These are phyloP conservation scores for Micractinium conductrix DNA, from an alignment of 139 green algal species.

Conservation along the genomic window DNA sequence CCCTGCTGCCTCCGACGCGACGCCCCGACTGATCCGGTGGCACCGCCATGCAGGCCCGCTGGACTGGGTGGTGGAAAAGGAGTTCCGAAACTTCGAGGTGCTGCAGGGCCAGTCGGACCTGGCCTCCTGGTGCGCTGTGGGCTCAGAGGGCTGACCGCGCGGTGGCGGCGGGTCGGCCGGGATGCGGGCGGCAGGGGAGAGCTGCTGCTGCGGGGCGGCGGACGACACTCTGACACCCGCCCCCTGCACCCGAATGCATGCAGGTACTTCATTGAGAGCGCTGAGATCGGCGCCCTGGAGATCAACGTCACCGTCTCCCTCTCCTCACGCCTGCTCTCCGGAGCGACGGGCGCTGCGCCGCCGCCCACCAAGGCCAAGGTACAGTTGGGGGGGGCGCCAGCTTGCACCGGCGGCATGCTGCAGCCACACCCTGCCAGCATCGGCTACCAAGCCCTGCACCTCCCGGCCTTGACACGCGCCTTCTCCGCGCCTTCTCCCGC, in stretches of 20 bases:
- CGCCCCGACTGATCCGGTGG: no score
- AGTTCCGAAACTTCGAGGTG: constrained; percentile 62
- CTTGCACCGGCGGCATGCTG: not conserved
- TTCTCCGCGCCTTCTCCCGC: not conserved
- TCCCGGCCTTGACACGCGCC: not conserved
- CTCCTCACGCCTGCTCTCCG: constrained; percentile 63
- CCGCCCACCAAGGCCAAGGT: not conserved
- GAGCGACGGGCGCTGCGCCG: not conserved
- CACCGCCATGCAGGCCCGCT: constrained; percentile 36
- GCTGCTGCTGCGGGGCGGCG: no score
- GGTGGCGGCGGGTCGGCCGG: no score
- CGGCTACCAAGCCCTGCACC: not conserved
- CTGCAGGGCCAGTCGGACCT: constrained; percentile 79
- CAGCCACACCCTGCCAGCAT: not conserved
- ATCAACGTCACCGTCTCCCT: constrained; percentile 85
- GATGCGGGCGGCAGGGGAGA: no score
- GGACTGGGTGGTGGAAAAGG: constrained; percentile 67
- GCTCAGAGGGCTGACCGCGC: not conserved
- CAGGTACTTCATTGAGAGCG: constrained; percentile 72
- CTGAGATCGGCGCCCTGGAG: constrained; percentile 63
- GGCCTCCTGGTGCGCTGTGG: constrained; percentile 54
- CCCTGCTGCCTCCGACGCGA: not conserved
- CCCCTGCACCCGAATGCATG: not conserved
- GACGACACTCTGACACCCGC: no score
- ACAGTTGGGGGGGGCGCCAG: not conserved